Percentiles rank a stretch among this genome's conserved stretches.
phyloP scores from a whole-genome alignment of 2,329 filamentous ascomycete genomes.

The Hypoxylon sp. region DNA sequence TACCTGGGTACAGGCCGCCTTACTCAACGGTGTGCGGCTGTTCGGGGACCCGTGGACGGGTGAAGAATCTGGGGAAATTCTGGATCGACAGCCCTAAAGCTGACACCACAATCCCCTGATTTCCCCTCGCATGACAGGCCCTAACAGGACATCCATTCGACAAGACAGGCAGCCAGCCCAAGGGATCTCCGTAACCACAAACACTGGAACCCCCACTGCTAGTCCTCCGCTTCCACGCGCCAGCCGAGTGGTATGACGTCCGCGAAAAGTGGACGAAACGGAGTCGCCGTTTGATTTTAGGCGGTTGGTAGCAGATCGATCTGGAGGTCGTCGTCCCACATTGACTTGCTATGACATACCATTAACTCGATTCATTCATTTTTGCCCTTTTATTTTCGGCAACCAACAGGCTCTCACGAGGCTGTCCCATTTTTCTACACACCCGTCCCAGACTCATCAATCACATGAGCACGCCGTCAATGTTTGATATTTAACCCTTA shows the following conservation, averaged over 20 bases:
- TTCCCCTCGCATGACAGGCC: slow-evolving; percentile 30
- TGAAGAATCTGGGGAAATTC: slow-evolving; percentile 36
- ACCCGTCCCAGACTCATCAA: neutral
- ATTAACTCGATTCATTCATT: slow-evolving; percentile 11
- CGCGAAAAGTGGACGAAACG: slow-evolving; percentile 33
- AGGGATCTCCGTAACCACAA: slow-evolving; percentile 28
- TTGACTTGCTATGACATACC: slow-evolving; percentile 20
- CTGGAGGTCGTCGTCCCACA: slow-evolving; percentile 31
- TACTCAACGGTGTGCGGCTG: slow-evolving; percentile 35
- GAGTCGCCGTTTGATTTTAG: slow-evolving; percentile 36
- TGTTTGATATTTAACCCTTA: slow-evolving; percentile 31
- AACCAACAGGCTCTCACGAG: slow-evolving; percentile 17
- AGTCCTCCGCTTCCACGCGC: slow-evolving; percentile 22
- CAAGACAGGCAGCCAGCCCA: no score
- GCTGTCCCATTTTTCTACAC: neutral
- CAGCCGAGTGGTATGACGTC: slow-evolving; percentile 40
- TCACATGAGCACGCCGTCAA: slow-evolving; percentile 32
- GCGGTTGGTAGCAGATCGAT: slow-evolving; percentile 3
- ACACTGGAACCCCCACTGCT: slow-evolving; percentile 34
- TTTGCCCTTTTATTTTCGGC: slow-evolving; percentile 10
- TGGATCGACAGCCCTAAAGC: slow-evolving; percentile 23
- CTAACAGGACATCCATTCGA: no score
- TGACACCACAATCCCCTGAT: slow-evolving; percentile 41
- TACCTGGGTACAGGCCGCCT: slow-evolving; percentile 12
- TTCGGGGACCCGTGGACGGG: slow-evolving; percentile 10